A percentile compares a stretch with the other conserved stretches of the same genome.
Evolutionary conservation across 768 basidiomycete species (phyloP).

Genomic region (Mrakia hoshinonis): DNA sequence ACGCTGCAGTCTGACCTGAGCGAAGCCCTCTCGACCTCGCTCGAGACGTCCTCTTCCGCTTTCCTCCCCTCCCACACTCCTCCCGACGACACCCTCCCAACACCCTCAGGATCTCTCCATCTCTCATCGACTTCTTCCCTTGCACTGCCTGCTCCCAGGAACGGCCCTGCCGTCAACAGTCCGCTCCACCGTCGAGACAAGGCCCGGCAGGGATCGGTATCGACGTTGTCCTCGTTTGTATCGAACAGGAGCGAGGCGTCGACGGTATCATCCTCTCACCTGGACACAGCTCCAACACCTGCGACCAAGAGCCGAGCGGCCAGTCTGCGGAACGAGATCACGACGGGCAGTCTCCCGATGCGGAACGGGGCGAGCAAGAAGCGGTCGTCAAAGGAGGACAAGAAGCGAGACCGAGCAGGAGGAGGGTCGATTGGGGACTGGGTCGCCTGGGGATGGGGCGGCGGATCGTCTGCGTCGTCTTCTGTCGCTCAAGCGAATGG

Average conservation of each 20-base stretch:
- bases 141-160: neutral
- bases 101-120: neutral
- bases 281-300: neutral
- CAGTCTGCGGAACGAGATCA: neutral
- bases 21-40: slow-evolving; percentile 22
- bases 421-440: slow-evolving; percentile 4
- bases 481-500: neutral
- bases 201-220: slow-evolving; percentile 7
- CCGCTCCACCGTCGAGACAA: neutral
- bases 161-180: neutral
- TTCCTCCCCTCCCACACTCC: neutral
- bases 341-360: slow-evolving; percentile 3
- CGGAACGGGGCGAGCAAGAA: neutral
- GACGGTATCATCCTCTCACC: neutral
- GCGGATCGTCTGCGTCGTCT: neutral
- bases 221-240: slow-evolving; percentile 12
- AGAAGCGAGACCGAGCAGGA: neutral
- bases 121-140: neutral
- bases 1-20: slow-evolving; percentile 4
- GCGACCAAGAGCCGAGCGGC: neutral
- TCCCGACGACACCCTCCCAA: neutral
- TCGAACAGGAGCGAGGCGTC: slow-evolving; percentile 7
- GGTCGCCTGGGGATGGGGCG: slow-evolving; percentile 22
- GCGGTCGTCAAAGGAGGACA: neutral
- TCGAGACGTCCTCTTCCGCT: neutral